phyloP scores from a whole-genome alignment of 2,329 filamentous ascomycete genomes.

The Xylariaceae sp. region DNA sequence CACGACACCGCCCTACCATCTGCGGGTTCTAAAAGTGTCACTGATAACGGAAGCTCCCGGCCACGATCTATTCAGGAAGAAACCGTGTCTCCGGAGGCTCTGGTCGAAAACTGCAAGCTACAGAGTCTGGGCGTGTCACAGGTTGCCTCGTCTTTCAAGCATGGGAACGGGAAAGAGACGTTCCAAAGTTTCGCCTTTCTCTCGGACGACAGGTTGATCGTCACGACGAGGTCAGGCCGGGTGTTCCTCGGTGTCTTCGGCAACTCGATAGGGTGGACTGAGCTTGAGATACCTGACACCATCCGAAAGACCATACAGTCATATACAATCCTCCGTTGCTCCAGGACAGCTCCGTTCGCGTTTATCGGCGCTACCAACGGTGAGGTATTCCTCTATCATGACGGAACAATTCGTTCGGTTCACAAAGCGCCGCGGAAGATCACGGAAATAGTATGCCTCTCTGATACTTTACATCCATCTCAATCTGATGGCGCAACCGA shows the following conservation, averaged over 20 bases:
- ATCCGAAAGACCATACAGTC: constrained; percentile 36
- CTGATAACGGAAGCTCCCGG: not conserved
- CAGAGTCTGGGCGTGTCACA: not conserved
- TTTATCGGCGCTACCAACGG: constrained; percentile 47
- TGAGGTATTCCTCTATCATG: constrained; percentile 40
- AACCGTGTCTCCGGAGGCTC: constrained; percentile 17
- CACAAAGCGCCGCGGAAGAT: constrained; percentile 43
- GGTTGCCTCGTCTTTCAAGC: constrained; percentile 17
- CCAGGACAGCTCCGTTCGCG: constrained; percentile 32
- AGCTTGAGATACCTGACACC: constrained; percentile 33
- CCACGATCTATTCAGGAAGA: constrained; percentile 12
- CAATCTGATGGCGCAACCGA: constrained; percentile 3
- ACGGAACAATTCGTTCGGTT: constrained; percentile 31
- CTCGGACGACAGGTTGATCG: constrained; percentile 45
- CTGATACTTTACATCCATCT: constrained; percentile 7
- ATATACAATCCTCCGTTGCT: constrained; percentile 43
- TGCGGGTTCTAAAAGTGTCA: not conserved
- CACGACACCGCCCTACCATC: not conserved
- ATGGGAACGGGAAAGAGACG: constrained; percentile 36
- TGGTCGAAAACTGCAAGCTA: constrained; percentile 17
- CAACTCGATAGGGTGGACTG: constrained; percentile 36
- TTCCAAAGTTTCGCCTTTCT: constrained; percentile 63
- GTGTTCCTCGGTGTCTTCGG: constrained; percentile 44
- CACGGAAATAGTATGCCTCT: constrained; percentile 44
- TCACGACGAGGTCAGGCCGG: constrained; percentile 55